phyloP scores from a whole-genome alignment of 306 rosid species.

The Lupinus albus region DNA sequence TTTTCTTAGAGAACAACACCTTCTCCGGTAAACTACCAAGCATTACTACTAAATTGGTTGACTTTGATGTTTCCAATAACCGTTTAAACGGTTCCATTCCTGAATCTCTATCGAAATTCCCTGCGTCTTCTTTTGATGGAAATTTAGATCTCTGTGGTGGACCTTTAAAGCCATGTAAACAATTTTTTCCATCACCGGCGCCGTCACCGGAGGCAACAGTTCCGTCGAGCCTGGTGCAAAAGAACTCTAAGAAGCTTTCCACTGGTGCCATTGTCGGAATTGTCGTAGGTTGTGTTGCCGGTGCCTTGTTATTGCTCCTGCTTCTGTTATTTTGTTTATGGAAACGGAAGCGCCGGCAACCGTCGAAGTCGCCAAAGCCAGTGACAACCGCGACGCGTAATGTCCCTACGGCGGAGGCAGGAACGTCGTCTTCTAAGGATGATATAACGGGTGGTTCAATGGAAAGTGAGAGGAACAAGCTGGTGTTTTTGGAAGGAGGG shows the following conservation, averaged over 20 bases:
- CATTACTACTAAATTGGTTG: slow-evolving; percentile 32
- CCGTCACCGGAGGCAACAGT: slow-evolving; percentile 50
- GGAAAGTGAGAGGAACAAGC: slow-evolving; percentile 86
- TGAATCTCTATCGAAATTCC: slow-evolving; percentile 45
- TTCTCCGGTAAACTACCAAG: slow-evolving; percentile 75
- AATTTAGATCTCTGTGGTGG: slow-evolving; percentile 79
- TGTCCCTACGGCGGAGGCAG: slow-evolving; percentile 63
- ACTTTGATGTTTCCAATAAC: slow-evolving; percentile 72
- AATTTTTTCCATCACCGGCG: slow-evolving; percentile 86
- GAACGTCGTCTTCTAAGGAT: slow-evolving; percentile 95
- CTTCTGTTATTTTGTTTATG: slow-evolving; percentile 58
- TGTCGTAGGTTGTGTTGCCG: slow-evolving; percentile 50
- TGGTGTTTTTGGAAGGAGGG: slow-evolving; percentile 91
- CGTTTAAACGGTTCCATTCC: slow-evolving; percentile 90
- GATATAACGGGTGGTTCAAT: slow-evolving; percentile 85
- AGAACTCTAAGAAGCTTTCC: slow-evolving; percentile 74
- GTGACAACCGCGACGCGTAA: slow-evolving; percentile 38
- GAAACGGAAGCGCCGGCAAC: slow-evolving; percentile 49
- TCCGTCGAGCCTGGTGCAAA: slow-evolving; percentile 31
- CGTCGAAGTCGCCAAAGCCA: slow-evolving; percentile 58
- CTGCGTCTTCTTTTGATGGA: slow-evolving; percentile 63
- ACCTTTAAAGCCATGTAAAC: slow-evolving; percentile 65
- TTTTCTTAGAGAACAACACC: slow-evolving; percentile 59
- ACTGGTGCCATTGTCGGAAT: slow-evolving; percentile 78
- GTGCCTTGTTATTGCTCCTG: slow-evolving; percentile 48